These are phyloP conservation scores for Gossypium raimondii DNA, from an alignment of 345 rosid species.

Conservation along the genomic window DNA sequence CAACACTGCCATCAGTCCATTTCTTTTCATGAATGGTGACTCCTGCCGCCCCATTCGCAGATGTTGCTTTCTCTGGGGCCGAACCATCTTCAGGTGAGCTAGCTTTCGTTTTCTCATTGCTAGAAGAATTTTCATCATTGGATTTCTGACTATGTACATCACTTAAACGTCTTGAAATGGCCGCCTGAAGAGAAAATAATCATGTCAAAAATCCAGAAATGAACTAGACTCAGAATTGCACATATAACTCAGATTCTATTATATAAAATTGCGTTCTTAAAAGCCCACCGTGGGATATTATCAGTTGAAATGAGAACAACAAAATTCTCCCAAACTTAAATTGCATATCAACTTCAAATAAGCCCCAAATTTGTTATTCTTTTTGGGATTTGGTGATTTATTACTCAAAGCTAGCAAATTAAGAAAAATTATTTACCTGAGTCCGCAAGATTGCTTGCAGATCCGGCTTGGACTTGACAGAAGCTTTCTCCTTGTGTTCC, in stretches of 20 bases:
- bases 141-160: constrained; percentile 55
- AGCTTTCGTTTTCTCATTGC: constrained; percentile 44
- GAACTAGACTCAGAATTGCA: background rate
- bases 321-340: background rate
- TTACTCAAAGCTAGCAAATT: background rate
- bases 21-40: constrained; percentile 74
- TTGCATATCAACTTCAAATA: background rate
- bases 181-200: constrained; percentile 49
- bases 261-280: background rate
- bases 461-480: constrained; percentile 50
- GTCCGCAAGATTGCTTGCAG: constrained; percentile 74
- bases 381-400: background rate
- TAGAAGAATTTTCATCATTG: constrained; percentile 35
- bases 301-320: background rate
- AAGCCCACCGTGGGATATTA: background rate
- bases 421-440: constrained; percentile 43
- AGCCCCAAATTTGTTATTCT: background rate
- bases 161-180: constrained; percentile 83
- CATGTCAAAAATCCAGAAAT: constrained; percentile 1
- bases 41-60: constrained; percentile 34
- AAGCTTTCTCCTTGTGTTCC: constrained; percentile 47
- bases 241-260: background rate
- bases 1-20: constrained; percentile 91
- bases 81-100: constrained; percentile 40
- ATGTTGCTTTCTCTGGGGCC: constrained; percentile 30